Conservation (phyloP, 257 asterid genomes). For the Solanum virginianum region DNA sequence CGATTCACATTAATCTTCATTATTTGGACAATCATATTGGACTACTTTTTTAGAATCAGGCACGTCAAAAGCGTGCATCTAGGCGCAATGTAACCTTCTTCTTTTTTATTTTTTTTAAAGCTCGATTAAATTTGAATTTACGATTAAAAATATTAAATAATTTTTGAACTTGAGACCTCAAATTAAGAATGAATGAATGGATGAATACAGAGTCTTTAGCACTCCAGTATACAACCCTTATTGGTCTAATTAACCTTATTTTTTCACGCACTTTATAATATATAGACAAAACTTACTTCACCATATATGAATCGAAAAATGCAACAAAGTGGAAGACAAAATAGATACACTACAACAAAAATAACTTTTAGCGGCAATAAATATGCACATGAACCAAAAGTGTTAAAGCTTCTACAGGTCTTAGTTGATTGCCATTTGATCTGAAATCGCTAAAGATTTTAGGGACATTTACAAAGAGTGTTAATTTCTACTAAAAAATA, state of each 20-base stretch:
- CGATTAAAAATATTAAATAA: no score
- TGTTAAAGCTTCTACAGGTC: no score
- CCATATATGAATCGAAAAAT: background rate
- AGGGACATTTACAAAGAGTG: no score
- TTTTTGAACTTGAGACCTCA: background rate
- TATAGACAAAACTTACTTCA: background rate
- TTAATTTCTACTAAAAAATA: no score
- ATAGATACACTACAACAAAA: background rate
- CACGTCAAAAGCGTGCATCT: background rate
- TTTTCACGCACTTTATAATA: background rate
- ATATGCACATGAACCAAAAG: no score
- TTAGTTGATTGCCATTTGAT: no score
- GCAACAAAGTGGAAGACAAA: background rate
- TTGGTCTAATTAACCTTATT: background rate
- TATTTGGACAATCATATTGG: background rate
- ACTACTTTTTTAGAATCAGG: background rate
- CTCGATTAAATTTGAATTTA: background rate
- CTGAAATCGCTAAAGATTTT: no score
- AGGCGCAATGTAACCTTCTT: background rate
- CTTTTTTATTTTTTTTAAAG: background rate
- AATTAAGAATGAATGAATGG: background rate
- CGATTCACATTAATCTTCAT: background rate
- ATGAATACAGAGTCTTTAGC: background rate
- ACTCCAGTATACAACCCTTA: background rate
- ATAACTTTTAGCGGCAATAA: no score